A percentile compares a stretch with the other conserved stretches of the same genome.
Evolutionary conservation across 2,329 filamentous ascomycete species (phyloP).

Genomic region (Penicillium janthinellum): DNA sequence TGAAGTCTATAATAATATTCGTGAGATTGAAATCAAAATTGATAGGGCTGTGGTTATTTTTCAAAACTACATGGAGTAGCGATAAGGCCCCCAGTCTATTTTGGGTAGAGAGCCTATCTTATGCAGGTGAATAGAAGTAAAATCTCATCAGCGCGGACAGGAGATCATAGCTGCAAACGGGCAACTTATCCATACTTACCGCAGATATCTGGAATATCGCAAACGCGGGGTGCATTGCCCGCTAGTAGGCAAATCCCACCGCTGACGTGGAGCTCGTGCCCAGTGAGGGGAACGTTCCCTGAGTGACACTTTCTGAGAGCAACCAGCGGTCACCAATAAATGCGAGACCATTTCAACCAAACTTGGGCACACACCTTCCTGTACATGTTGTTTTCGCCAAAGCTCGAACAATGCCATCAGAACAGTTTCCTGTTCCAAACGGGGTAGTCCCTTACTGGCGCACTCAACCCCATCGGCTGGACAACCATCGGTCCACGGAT

Average conservation of each 20-base stretch:
- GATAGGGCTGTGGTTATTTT: too few relatives aligned
- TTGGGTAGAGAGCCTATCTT: too few relatives aligned
- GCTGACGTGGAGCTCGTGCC: neutral
- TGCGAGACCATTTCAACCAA: neutral
- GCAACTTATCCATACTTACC: neutral
- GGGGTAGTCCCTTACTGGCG: constrained; percentile 48
- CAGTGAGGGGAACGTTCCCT: neutral
- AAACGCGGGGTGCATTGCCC: neutral
- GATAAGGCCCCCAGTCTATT: too few relatives aligned
- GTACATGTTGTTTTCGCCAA: neutral
- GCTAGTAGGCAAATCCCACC: neutral
- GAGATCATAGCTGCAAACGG: too few relatives aligned
- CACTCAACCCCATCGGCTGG: constrained; percentile 42
- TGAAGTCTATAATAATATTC: too few relatives aligned
- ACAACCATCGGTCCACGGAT: constrained; percentile 44
- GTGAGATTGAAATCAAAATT: too few relatives aligned
- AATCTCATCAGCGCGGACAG: too few relatives aligned
- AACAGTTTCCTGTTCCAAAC: constrained; percentile 23
- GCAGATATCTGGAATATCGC: neutral
- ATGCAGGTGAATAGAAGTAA: too few relatives aligned
- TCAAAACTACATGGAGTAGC: too few relatives aligned
- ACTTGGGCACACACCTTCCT: neutral
- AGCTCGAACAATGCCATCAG: constrained; percentile 16
- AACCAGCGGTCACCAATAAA: neutral
- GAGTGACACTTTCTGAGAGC: too few relatives aligned